These are phyloP conservation scores for Sphaerulina vaccinii DNA, from an alignment of 2,329 filamentous ascomycete genomes.

Conservation along the genomic window DNA sequence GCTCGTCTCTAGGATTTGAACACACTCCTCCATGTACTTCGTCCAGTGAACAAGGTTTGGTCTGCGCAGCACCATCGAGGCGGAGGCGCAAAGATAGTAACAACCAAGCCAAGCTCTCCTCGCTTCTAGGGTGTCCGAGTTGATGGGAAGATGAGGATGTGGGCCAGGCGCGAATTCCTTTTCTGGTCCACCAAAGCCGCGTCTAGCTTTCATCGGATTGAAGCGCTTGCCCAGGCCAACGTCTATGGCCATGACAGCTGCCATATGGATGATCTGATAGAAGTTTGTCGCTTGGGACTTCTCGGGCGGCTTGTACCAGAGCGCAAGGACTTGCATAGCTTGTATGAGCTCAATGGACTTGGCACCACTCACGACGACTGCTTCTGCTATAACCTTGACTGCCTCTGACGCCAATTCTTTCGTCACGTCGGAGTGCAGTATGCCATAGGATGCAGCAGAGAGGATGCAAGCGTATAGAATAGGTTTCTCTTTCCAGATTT, in stretches of 20 bases:
- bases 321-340: slow-evolving; percentile 68
- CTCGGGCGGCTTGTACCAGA: slow-evolving; percentile 84
- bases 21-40: slow-evolving; percentile 62
- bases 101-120: slow-evolving; percentile 60
- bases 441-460: slow-evolving; percentile 52
- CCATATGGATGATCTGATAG: slow-evolving; percentile 81
- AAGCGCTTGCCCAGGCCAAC: slow-evolving; percentile 68
- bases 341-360: slow-evolving; percentile 84
- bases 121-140: slow-evolving; percentile 56
- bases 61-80: slow-evolving; percentile 58
- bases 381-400: slow-evolving; percentile 71
- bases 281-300: slow-evolving; percentile 85
- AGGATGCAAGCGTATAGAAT: slow-evolving; percentile 60
- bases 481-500: slow-evolving; percentile 58
- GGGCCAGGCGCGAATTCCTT: slow-evolving; percentile 35
- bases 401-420: slow-evolving; percentile 65
- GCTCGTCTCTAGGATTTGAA: slow-evolving; percentile 57
- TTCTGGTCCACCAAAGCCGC: slow-evolving; percentile 38
- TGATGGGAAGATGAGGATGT: slow-evolving; percentile 34
- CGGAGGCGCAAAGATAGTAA: slow-evolving; percentile 60
- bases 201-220: slow-evolving; percentile 39
- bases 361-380: slow-evolving; percentile 70
- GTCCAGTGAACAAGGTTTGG: slow-evolving; percentile 61
- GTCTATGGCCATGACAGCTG: slow-evolving; percentile 78
- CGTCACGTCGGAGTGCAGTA: slow-evolving; percentile 57